Evolutionary conservation across 2,329 filamentous ascomycete genomes (phyloP), one percentile per base, ranked within the genome.

Genomic region (Gaeumannomyces sp.): DNA sequence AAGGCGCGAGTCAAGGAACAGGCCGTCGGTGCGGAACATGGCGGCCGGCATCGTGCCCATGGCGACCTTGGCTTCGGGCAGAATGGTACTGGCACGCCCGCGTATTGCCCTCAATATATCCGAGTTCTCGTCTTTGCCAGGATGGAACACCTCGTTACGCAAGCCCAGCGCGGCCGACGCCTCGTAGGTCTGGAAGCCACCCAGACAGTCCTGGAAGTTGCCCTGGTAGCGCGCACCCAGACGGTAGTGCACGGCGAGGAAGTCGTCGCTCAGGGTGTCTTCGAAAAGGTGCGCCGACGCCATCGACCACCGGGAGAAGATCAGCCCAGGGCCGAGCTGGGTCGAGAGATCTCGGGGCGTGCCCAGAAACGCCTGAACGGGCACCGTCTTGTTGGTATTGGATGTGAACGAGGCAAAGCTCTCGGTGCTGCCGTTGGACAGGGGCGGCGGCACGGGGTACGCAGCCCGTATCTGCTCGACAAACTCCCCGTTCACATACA

Each of bases 181-280:
- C 71, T 91, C 88, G 73, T 99, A 99, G 0, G 96, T 99, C 73
- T 98, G 93, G 72, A 99, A 96, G 1, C 93, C 94, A 6, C 96
- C 95, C 19, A 99, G 83, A 70, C 92, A 95, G 73, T 99, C 95
- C 76, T 99, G 95, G 70, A 96, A 97, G 73, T 99, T 99, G 22
- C 95, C 95, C 72, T 92, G 89, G 71, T 99, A 99, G 61, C 92
- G 87, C 29, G 93, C 90, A 0, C 95, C 94, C 25, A 99, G 87
- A 62, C 93, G 91, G 73, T 90, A 92, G 71, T 97, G 92, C 0
- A 99, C 95, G 16, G 94, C 89, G 64, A 99, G 82, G 66, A 96
- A 85, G 75, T 99, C 95, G 72, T 98, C 94, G 66, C 92, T 97
- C 50, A 97, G 80, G 0, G 89, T 85, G 66, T 97, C 92, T 65